Conservation (phyloP, 257 asterid genomes). For the Vinca minor region DNA sequence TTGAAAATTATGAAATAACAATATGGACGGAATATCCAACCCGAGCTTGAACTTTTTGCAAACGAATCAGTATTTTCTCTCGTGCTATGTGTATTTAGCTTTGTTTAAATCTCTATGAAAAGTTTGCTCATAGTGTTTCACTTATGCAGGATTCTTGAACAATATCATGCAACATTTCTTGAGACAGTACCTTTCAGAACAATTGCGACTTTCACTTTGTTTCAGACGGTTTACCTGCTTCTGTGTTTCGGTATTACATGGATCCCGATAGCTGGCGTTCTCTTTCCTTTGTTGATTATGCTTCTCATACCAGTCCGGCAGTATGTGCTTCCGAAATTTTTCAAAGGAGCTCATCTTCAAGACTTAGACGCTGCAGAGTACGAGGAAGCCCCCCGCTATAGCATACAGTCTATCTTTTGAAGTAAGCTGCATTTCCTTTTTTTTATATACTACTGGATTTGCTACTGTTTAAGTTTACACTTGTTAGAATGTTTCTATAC, state of each 20-base stretch:
- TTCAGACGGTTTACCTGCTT: conserved; percentile 76
- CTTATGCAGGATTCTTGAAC: conserved; percentile 61
- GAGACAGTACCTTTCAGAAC: conserved; percentile 92
- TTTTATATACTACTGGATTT: neutral
- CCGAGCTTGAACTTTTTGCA: too few species aligned
- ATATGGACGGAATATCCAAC: too few species aligned
- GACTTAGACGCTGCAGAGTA: conserved; percentile 95
- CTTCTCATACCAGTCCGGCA: conserved; percentile 90
- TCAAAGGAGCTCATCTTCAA: conserved; percentile 80
- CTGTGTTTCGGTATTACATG: conserved; percentile 89
- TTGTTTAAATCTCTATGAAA: neutral
- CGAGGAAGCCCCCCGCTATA: conserved; percentile 85
- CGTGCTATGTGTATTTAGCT: neutral
- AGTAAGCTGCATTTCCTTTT: conserved; percentile 30
- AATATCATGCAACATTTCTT: conserved; percentile 70
- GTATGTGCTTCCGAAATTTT: conserved; percentile 74
- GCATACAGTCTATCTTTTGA: conserved; percentile 48
- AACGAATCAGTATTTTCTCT: neutral
- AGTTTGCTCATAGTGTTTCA: conserved; percentile 9
- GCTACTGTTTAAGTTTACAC: neutral
- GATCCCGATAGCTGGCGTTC: conserved; percentile 95
- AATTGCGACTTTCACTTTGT: conserved; percentile 76
- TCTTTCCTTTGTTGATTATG: conserved; percentile 88
- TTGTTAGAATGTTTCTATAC: too few species aligned
- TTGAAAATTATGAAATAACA: neutral